Conservation (phyloP, 2,329 filamentous ascomycete genomes). For the Helminthosporium solani region DNA sequence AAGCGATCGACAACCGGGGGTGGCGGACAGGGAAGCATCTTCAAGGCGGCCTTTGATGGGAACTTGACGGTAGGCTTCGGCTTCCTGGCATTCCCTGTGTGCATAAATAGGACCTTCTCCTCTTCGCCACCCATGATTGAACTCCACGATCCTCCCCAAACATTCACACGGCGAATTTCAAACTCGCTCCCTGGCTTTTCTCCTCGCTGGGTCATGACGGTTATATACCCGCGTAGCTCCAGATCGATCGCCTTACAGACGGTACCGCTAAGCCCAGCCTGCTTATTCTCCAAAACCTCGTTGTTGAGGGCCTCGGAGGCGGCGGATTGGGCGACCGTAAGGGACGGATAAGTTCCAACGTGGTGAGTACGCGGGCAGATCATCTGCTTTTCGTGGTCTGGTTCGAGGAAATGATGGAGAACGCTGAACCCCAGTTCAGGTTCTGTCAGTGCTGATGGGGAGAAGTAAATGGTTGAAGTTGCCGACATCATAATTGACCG, state of each 20-base stretch:
- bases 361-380: background rate
- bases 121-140: background rate
- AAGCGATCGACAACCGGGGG: too few relatives aligned
- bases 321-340: background rate
- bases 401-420: constrained; percentile 1
- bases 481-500: background rate
- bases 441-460: background rate
- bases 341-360: background rate
- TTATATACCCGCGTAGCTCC: constrained; percentile 1
- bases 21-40: too few relatives aligned
- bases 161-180: background rate
- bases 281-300: background rate
- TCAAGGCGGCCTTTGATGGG: background rate
- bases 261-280: background rate
- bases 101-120: background rate
- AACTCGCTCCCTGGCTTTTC: constrained; percentile 3
- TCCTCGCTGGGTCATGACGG: background rate
- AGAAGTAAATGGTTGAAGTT: background rate
- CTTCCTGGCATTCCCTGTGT: background rate
- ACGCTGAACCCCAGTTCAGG: constrained; percentile 1
- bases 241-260: constrained; percentile 3
- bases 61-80: background rate
- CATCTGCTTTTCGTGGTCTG: background rate
- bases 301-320: constrained; percentile 1
- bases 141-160: background rate